These are phyloP conservation scores for Scenedesmus sp. DNA, from an alignment of 163 green algal species.

Conservation along the genomic window DNA sequence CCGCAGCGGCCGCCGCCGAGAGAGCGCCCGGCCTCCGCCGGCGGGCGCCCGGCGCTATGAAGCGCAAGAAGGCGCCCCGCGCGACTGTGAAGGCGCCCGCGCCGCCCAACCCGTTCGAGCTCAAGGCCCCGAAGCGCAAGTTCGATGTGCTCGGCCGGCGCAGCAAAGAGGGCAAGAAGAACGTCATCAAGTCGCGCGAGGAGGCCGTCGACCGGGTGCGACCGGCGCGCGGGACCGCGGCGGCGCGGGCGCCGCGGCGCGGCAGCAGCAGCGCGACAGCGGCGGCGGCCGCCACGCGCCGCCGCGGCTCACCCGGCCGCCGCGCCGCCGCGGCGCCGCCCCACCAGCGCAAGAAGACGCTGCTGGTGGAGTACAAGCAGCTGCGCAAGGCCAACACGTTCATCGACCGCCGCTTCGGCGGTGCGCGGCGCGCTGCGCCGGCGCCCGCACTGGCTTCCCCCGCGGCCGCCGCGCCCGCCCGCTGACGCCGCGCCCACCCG, in stretches of 20 bases:
- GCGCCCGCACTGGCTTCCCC: too few species aligned
- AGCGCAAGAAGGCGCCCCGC: too few species aligned
- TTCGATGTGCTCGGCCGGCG: conserved; percentile 81
- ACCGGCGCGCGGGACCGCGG: not conserved
- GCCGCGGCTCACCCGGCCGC: too few species aligned
- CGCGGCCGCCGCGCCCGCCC: too few species aligned
- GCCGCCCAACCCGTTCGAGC: conserved; percentile 76
- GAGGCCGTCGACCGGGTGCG: conserved; percentile 73
- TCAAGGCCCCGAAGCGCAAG: conserved; percentile 66
- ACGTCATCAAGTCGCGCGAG: conserved; percentile 63
- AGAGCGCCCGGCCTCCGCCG: too few species aligned
- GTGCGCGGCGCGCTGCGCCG: conserved; percentile 47
- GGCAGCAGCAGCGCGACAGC: not conserved
- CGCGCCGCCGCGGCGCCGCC: not conserved
- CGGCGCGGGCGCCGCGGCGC: too few species aligned
- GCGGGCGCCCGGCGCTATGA: too few species aligned
- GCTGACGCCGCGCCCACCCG: too few species aligned
- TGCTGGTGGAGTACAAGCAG: conserved; percentile 92
- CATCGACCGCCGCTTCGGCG: conserved; percentile 89
- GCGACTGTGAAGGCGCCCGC: conserved; percentile 12
- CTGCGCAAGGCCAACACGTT: conserved; percentile 91
- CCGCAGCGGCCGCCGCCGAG: too few species aligned
- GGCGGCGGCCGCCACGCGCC: not conserved
- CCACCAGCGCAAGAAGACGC: conserved; percentile 84
- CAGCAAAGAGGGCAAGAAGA: conserved; percentile 62